Percentiles rank a stretch among this genome's conserved stretches.
Conservation (phyloP, 345 rosid genomes). For the Camelina hispida region DNA sequence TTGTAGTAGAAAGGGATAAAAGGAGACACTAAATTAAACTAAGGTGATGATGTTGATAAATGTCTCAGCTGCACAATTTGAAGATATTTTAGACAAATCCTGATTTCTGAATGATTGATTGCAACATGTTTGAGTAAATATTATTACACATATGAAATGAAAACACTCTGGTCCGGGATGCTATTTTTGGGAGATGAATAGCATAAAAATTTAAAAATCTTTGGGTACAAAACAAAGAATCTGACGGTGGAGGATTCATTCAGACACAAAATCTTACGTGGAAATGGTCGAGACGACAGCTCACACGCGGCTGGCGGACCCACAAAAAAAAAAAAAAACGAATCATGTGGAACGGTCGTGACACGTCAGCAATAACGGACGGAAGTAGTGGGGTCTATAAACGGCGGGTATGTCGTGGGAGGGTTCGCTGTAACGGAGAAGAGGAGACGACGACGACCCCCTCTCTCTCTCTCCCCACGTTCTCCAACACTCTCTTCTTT, state of each 20-base stretch:
- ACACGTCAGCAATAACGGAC: conserved; percentile 56
- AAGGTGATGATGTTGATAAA: no score
- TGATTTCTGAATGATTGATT: no score
- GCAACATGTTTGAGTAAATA: no score
- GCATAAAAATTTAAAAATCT: no score
- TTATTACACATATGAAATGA: no score
- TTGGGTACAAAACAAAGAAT: conserved; percentile 19
- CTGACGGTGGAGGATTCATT: conserved; percentile 48
- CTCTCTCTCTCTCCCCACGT: conserved; percentile 49
- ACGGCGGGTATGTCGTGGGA: conserved; percentile 43
- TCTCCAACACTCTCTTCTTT: conserved; percentile 48
- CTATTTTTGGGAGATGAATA: no score
- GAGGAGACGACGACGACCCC: conserved; percentile 16
- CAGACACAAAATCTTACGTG: conserved; percentile 25
- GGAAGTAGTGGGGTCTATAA: conserved; percentile 33
- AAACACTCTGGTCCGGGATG: no score
- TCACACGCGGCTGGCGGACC: conserved; percentile 54
- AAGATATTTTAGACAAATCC: not conserved
- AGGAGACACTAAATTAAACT: conserved; percentile 31
- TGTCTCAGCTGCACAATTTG: no score
- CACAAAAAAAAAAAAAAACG: conserved; percentile 42
- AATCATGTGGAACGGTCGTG: conserved; percentile 58
- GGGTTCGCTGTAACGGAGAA: conserved; percentile 44
- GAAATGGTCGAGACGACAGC: conserved; percentile 63
- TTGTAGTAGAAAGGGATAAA: conserved; percentile 34